phyloP scores from a whole-genome alignment of 2,329 filamentous ascomycete species.

The Colletotrichum caudatum region DNA sequence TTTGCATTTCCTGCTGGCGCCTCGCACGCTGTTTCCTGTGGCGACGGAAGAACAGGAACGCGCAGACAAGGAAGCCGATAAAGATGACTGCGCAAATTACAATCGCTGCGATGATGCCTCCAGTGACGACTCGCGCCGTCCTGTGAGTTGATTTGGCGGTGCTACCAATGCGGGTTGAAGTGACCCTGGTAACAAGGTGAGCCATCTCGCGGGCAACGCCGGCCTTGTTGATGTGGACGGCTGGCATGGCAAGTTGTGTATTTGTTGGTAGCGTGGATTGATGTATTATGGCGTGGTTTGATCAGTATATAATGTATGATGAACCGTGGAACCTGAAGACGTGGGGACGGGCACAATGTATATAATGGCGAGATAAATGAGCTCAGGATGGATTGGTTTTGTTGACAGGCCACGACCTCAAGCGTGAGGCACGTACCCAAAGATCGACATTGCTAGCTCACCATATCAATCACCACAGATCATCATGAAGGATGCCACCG shows the following conservation, averaged over 20 bases:
- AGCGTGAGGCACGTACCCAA: neutral
- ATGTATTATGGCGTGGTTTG: too few relatives aligned
- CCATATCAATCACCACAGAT: neutral
- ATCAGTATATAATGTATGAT: neutral
- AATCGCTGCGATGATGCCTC: constrained; percentile 35
- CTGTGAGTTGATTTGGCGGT: neutral
- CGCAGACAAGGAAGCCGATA: constrained; percentile 2
- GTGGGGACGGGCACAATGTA: too few relatives aligned
- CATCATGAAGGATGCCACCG: constrained; percentile 3
- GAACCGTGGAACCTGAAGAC: too few relatives aligned
- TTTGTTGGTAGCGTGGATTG: neutral
- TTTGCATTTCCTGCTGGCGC: constrained; percentile 29
- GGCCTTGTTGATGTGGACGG: constrained; percentile 5
- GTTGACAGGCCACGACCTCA: neutral
- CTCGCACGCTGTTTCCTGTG: constrained; percentile 7
- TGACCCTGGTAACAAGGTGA: constrained; percentile 6
- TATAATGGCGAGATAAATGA: neutral
- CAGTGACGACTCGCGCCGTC: constrained; percentile 5
- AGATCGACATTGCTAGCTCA: constrained; percentile 12
- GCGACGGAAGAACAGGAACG: constrained; percentile 16
- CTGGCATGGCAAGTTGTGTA: constrained; percentile 9
- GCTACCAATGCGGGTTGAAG: neutral
- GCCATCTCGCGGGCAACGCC: neutral
- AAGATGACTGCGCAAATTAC: constrained; percentile 12
- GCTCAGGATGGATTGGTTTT: neutral